Conservation (phyloP, 345 rosid genomes). For the Corymbia maculata region DNA sequence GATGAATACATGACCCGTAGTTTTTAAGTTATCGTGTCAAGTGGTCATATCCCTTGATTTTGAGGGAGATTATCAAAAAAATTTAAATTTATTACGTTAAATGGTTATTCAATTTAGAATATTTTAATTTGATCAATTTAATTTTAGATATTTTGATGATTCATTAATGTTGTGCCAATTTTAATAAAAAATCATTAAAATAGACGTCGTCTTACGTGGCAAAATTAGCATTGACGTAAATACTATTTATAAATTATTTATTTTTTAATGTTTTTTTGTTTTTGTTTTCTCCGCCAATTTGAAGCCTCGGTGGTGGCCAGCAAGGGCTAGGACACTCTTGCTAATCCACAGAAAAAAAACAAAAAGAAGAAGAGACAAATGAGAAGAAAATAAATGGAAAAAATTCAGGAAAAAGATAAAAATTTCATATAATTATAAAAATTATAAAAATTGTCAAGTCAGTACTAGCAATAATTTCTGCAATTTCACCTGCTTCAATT, state of each 20-base stretch:
- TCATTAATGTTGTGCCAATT: too few species aligned
- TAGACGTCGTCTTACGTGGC: neutral
- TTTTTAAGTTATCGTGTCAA: neutral
- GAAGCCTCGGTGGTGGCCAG: neutral
- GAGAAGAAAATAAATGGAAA: neutral
- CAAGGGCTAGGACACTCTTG: neutral
- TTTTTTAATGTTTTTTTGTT: neutral
- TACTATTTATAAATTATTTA: neutral
- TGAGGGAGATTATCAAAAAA: too few species aligned
- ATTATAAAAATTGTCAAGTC: fast-evolving
- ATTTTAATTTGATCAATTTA: too few species aligned
- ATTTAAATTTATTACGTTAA: too few species aligned
- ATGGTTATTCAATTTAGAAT: too few species aligned
- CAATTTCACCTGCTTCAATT: neutral
- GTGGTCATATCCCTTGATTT: too few species aligned
- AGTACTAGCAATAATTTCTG: neutral
- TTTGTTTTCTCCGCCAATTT: neutral
- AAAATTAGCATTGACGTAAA: fast-evolving
- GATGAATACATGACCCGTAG: neutral
- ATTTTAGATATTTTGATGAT: too few species aligned
- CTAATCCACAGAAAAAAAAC: neutral
- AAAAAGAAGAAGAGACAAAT: neutral
- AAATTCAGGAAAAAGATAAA: neutral
- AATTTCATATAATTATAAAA: neutral
- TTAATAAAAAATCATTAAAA: too few species aligned